Conservation (phyloP, 2,329 filamentous ascomycete species). For the Monilinia fructicola region DNA sequence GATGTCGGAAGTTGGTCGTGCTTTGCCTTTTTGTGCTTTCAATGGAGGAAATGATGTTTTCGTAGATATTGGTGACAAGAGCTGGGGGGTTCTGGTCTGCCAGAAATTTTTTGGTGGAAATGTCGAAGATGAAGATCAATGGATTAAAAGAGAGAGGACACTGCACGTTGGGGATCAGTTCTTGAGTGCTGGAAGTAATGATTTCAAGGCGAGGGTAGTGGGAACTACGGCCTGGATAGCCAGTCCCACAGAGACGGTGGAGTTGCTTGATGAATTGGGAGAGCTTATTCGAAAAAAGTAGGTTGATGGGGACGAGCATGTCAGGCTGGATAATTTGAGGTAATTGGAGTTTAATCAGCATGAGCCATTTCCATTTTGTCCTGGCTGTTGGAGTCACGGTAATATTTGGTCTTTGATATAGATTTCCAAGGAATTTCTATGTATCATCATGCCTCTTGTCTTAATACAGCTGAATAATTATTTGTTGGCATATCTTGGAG, state of each 20-base stretch:
- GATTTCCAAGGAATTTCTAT: neutral
- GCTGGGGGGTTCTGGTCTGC: slow-evolving; percentile 89
- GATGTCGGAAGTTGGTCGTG: slow-evolving; percentile 65
- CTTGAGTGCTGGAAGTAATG: slow-evolving; percentile 89
- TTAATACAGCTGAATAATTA: neutral
- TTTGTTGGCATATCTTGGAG: no score
- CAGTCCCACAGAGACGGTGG: slow-evolving; percentile 85
- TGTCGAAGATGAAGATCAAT: slow-evolving; percentile 20
- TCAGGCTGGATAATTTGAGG: neutral
- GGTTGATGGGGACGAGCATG: no score
- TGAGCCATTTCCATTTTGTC: neutral
- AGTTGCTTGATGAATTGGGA: slow-evolving; percentile 79
- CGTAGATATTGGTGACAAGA: slow-evolving; percentile 97
- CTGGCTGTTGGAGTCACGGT: neutral
- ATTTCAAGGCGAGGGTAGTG: slow-evolving; percentile 91
- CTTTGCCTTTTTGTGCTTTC: slow-evolving; percentile 92
- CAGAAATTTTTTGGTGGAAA: slow-evolving; percentile 80
- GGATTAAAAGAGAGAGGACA: slow-evolving; percentile 71
- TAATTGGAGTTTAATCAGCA: neutral
- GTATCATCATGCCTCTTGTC: neutral
- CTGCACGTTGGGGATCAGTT: slow-evolving; percentile 98
- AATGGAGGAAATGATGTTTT: slow-evolving; percentile 98
- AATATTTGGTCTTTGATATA: neutral
- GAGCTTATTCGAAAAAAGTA: slow-evolving; percentile 44
- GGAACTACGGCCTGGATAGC: slow-evolving; percentile 98